A percentile compares a stretch with the other conserved stretches of the same genome.
Conservation (phyloP, 768 basidiomycete species). For the Myochromella boudieri region DNA sequence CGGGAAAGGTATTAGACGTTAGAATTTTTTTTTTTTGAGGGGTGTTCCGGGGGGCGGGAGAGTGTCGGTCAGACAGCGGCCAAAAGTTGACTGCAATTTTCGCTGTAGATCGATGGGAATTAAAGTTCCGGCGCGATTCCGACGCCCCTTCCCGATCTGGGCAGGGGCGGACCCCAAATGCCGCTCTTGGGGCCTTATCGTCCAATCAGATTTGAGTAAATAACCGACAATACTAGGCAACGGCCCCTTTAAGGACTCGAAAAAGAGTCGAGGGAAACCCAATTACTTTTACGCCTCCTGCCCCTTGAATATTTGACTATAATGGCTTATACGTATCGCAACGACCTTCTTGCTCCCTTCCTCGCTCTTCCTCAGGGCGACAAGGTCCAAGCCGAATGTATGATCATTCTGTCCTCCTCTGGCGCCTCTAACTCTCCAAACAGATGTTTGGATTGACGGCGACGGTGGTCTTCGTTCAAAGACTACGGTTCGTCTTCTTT, state of each 20-base stretch:
- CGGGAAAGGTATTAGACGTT: no score
- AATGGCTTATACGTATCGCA: slow-evolving; percentile 53
- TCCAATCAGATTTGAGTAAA: slow-evolving; percentile 38
- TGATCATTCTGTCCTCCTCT: slow-evolving; percentile 22
- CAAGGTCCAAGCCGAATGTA: slow-evolving; percentile 94
- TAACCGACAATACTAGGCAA: slow-evolving; percentile 21
- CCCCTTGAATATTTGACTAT: slow-evolving; percentile 17
- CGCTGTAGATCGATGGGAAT: no score
- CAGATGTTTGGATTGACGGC: slow-evolving; percentile 99
- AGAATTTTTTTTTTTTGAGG: no score
- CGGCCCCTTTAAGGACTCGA: slow-evolving; percentile 19
- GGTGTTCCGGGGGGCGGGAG: no score
- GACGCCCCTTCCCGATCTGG: slow-evolving; percentile 12
- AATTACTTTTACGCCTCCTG: not conserved
- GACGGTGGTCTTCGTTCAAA: slow-evolving; percentile 94
- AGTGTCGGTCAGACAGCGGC: no score
- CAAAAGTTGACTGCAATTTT: no score
- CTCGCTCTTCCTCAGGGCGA: slow-evolving; percentile 88
- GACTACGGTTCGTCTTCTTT: slow-evolving; percentile 71
- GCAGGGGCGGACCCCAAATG: not conserved
- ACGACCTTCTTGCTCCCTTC: slow-evolving; percentile 88
- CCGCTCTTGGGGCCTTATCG: slow-evolving; percentile 33
- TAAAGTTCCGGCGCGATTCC: slow-evolving; percentile 21
- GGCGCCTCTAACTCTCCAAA: slow-evolving; percentile 15
- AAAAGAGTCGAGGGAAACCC: slow-evolving; percentile 4